Percentiles rank a stretch among this genome's conserved stretches.
Evolutionary conservation across 345 rosid genomes (phyloP).

Genomic region (Brassica rapa): DNA sequence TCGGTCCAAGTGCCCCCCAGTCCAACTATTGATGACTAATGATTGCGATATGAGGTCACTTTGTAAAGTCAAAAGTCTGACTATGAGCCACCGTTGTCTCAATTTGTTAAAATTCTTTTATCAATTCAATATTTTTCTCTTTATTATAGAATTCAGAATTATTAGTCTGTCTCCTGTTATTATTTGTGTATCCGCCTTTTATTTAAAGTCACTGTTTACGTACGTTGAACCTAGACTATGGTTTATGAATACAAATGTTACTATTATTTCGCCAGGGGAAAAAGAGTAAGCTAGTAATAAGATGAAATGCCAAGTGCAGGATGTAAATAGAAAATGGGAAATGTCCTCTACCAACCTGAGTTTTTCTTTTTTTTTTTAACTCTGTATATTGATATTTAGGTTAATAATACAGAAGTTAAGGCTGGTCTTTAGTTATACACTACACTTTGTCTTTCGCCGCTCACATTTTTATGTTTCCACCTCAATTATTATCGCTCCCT

Average conservation of each 20-base stretch:
- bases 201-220: background rate
- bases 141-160: background rate
- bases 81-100: background rate
- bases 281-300: background rate
- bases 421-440: background rate
- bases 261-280: background rate
- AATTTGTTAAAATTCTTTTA: background rate
- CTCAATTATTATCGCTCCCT: conserved; percentile 13
- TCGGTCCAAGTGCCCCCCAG: background rate
- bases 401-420: background rate
- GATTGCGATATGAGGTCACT: background rate
- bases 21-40: background rate
- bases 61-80: background rate
- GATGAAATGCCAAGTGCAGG: conserved; percentile 2
- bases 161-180: background rate
- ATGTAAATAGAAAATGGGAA: conserved; percentile 10
- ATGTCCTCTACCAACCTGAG: background rate
- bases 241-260: background rate
- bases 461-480: background rate
- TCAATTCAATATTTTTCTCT: background rate
- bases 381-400: background rate
- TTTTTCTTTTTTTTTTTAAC: background rate
- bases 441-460: background rate
- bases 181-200: background rate
- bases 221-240: conserved; percentile 4